phyloP scores from a whole-genome alignment of 306 rosid species.

The Castanea mollissima region DNA sequence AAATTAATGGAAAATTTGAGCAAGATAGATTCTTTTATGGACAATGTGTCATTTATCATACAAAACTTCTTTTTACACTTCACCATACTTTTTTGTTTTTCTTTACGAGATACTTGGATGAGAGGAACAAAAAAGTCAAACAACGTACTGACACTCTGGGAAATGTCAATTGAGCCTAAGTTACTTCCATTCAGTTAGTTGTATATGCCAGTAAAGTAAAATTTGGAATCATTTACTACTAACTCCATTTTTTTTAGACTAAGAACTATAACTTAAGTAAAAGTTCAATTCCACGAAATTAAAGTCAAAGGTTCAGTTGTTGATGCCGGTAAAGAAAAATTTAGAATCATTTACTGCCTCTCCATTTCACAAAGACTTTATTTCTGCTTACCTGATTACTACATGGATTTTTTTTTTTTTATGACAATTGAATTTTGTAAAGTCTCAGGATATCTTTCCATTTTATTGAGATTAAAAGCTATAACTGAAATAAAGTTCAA shows the following conservation, averaged over 20 bases:
- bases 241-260: conserved; percentile 11
- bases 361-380: neutral
- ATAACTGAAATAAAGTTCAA: conserved; percentile 11
- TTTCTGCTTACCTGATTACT: neutral
- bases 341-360: neutral
- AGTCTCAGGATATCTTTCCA: neutral
- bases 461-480: conserved; percentile 22
- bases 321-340: neutral
- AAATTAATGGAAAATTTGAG: neutral
- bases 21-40: neutral
- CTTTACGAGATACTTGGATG: conserved; percentile 4
- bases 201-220: neutral
- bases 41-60: conserved; percentile 2
- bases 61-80: conserved; percentile 9
- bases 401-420: neutral
- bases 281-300: conserved; percentile 6
- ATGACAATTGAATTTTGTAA: neutral
- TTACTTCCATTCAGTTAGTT: neutral
- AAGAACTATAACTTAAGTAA: conserved; percentile 14
- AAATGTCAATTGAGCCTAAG: neutral
- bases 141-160: neutral
- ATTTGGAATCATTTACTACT: neutral
- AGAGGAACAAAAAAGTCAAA: neutral
- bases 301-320: conserved; percentile 8
- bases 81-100: conserved; percentile 12